These are phyloP conservation scores for Suhomyces choctaworum DNA, from an alignment of 1,139 yeast genomes.

Conservation along the genomic window DNA sequence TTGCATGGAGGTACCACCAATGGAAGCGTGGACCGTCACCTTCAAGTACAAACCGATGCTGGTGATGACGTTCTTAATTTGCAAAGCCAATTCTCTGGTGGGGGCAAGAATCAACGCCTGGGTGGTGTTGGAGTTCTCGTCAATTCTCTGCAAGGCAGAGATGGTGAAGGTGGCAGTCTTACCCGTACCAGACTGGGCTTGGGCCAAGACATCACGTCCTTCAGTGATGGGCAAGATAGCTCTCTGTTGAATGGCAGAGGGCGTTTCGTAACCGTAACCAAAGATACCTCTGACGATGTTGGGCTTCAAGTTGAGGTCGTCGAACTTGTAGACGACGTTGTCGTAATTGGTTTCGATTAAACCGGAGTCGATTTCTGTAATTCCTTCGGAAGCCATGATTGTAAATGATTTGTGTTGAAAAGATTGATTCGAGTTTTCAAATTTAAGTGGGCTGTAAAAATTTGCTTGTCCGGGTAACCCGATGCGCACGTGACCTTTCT, in stretches of 20 bases:
- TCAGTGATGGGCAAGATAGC: conserved; percentile 96
- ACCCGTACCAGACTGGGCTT: conserved; percentile 99
- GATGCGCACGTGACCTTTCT: conserved; percentile 10
- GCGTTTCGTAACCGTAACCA: conserved; percentile 97
- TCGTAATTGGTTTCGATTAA: conserved; percentile 96
- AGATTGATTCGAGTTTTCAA: conserved; percentile 10
- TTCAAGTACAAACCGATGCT: conserved; percentile 93
- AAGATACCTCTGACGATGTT: conserved; percentile 83
- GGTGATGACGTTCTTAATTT: conserved; percentile 94
- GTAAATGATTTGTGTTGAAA: conserved; percentile 3
- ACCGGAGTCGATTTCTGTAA: conserved; percentile 79
- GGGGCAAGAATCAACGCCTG: conserved; percentile 97
- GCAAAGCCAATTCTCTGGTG: conserved; percentile 97
- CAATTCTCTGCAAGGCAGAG: conserved; percentile 93
- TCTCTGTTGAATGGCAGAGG: conserved; percentile 98
- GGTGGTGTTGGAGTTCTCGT: conserved; percentile 70
- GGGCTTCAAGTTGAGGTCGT: conserved; percentile 81
- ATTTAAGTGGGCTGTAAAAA: conserved; percentile 5
- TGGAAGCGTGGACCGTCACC: conserved; percentile 95
- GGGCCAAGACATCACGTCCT: conserved; percentile 97
- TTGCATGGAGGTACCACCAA: conserved; percentile 93
- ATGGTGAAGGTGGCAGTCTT: conserved; percentile 99
- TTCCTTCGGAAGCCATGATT: conserved; percentile 53
- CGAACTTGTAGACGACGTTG: conserved; percentile 88
- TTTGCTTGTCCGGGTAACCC: conserved; percentile 20